Evolutionary conservation across 495 filamentous ascomycete species (phyloP), one percentile per base, ranked within the genome.

Genomic region (Mycothermus thermophilus): DNA sequence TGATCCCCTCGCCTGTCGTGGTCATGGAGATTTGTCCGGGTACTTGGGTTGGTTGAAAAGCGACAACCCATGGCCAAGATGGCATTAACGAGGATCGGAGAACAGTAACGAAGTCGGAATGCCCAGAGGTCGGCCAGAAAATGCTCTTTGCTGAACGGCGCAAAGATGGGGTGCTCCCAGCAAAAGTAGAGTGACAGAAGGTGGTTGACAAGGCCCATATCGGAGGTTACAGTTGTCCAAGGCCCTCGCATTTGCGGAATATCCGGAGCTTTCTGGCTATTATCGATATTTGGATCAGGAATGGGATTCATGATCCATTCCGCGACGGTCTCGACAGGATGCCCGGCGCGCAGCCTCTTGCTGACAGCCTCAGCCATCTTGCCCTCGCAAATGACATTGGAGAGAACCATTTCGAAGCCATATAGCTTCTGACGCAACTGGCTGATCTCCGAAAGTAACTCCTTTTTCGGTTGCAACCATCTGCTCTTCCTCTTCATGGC

Each of bases 91-190:
- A 92, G 58, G 6, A 88, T 65, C 4, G 79, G 56, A 5, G 77
- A 85, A 54, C 74, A 86, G 48, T 79, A 81, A 26, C 74, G 65
- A 30, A 60, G 43, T 30, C 67, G 50, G 10, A 73, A 67, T 11
- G 47, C 52, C 5, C 47, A 43, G 44, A 81, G 75, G 47, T 85
- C 81, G 17, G 67, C 57, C 35, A 80, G 54, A 46, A 92, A 88
- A 34, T 80, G 68, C 30, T 76, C 72, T 33, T 83, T 77, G 37
- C 74, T 75, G 25, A 92, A 67, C 3, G 80, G 65, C 6, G 75
- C 71, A 46, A 80, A 76, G 35, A 74, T 79, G 2, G 80, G 79
- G 42, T 87, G 80, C 45, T 80, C 75, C 83, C 83, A 90, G 47
- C 70, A 73, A 38, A 92, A 88, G 54, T 83, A 88, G 11, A 87